These are phyloP conservation scores for Aspergillus eucalypticola DNA, from an alignment of 2,329 filamentous ascomycete species.

Conservation along the genomic window DNA sequence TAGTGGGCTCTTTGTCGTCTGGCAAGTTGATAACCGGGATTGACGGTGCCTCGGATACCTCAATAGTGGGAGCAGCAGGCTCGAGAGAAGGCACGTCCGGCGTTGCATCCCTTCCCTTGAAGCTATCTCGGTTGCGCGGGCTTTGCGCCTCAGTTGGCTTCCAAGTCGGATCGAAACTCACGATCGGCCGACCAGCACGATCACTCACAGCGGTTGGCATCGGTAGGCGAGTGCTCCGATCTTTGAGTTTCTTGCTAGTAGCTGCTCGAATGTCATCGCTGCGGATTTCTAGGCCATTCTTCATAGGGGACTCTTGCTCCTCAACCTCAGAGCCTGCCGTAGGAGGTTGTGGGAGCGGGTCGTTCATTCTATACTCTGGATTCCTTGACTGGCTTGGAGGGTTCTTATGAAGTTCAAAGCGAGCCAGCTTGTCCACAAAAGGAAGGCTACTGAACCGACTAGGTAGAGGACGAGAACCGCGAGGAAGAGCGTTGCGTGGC, in stretches of 20 bases:
- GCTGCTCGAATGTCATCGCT: conserved; percentile 85
- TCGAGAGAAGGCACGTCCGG: conserved; percentile 42
- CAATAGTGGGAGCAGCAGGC: conserved; percentile 45
- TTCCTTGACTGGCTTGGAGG: conserved; percentile 81
- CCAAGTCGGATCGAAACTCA: conserved; percentile 90
- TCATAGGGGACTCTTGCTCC: conserved; percentile 57
- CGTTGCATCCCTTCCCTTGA: conserved; percentile 24
- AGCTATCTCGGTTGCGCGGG: conserved; percentile 22
- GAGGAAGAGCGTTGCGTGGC: conserved; percentile 63
- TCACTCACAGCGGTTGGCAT: conserved; percentile 90
- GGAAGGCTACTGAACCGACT: conserved; percentile 47
- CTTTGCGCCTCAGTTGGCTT: conserved; percentile 57
- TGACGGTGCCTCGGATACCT: conserved; percentile 39
- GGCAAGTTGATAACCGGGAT: conserved; percentile 55
- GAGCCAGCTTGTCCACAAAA: conserved; percentile 48
- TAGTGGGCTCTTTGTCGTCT: conserved; percentile 44
- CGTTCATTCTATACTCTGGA: conserved; percentile 74
- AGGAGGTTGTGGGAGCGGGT: conserved; percentile 38
- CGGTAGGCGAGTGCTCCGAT: conserved; percentile 82
- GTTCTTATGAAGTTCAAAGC: conserved; percentile 79
- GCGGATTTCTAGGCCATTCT: conserved; percentile 79
- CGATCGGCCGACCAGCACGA: conserved; percentile 85
- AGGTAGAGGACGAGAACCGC: conserved; percentile 44
- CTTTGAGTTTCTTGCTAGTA: conserved; percentile 83
- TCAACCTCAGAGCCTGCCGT: conserved; percentile 27